A percentile compares a stretch with the other conserved stretches of the same genome.
Conservation (phyloP, 768 basidiomycete genomes). For the Lactifluus echinatus region DNA sequence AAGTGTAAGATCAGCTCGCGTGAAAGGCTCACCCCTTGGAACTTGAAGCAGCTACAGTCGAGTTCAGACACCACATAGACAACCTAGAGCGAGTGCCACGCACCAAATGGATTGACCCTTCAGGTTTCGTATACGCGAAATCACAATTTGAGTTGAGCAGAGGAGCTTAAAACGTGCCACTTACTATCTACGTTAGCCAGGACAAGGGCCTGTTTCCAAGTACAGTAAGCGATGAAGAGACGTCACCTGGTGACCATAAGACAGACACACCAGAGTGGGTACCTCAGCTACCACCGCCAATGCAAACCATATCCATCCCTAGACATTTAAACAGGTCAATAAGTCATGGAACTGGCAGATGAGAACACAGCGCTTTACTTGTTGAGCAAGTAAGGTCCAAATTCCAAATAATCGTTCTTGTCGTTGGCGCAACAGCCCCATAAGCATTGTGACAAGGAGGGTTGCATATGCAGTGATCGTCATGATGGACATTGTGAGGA, state of each 20-base stretch:
- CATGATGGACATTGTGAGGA: background rate
- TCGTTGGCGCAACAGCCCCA: background rate
- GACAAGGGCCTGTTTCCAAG: background rate
- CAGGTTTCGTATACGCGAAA: background rate
- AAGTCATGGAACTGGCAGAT: background rate
- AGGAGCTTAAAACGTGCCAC: background rate
- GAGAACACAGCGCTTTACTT: background rate
- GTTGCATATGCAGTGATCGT: background rate
- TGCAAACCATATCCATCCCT: conserved; percentile 13
- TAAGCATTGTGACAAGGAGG: conserved; percentile 1
- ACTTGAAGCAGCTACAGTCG: background rate
- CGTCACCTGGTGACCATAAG: too few species aligned
- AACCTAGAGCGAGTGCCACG: background rate
- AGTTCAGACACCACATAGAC: background rate
- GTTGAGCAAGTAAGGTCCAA: conserved; percentile 4
- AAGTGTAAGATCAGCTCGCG: background rate
- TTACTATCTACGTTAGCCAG: background rate
- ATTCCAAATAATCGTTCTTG: background rate
- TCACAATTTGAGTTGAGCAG: background rate
- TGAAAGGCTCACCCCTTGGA: conserved; percentile 5
- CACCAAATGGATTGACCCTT: conserved; percentile 5
- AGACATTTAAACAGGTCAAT: background rate
- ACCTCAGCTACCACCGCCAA: conserved; percentile 7
- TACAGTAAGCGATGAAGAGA: background rate
- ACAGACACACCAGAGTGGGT: conserved; percentile 7